These are phyloP conservation scores for Xylogone sp. DNA, from an alignment of 2,329 filamentous ascomycete species.

Conservation along the genomic window DNA sequence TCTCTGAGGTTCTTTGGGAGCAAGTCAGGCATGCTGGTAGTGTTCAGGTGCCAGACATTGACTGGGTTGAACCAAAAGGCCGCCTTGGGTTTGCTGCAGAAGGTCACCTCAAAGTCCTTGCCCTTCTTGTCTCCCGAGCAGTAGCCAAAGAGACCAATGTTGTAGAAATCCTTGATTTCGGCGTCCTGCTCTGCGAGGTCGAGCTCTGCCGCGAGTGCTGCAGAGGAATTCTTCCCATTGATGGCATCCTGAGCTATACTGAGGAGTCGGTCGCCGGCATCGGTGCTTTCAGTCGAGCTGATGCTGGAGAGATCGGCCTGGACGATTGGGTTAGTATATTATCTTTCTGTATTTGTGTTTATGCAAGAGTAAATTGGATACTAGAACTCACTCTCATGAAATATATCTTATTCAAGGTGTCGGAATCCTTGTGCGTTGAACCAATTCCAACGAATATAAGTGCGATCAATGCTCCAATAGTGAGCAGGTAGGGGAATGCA, in stretches of 20 bases:
- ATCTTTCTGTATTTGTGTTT: no score
- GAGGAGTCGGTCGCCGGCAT: conserved; percentile 5
- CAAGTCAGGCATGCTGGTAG: conserved; percentile 45
- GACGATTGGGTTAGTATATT: not conserved
- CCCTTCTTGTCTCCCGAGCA: conserved; percentile 74
- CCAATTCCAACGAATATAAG: conserved; percentile 1
- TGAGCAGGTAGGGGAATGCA: conserved; percentile 58
- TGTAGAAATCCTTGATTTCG: conserved; percentile 68
- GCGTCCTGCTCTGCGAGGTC: conserved; percentile 36
- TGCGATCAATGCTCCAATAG: conserved; percentile 55
- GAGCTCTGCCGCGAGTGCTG: not conserved
- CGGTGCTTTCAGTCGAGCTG: not conserved
- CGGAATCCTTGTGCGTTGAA: not conserved
- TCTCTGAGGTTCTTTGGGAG: conserved; percentile 46
- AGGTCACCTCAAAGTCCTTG: conserved; percentile 16
- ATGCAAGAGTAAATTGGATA: not conserved
- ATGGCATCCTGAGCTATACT: conserved; percentile 5
- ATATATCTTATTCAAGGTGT: conserved; percentile 1
- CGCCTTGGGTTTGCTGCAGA: conserved; percentile 51
- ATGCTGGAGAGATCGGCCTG: not conserved
- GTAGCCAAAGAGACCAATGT: conserved; percentile 86
- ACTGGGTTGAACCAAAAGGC: conserved; percentile 62
- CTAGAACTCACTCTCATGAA: not conserved
- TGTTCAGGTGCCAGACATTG: conserved; percentile 36
- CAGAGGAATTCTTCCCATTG: conserved; percentile 20